Evolutionary conservation across 768 basidiomycete species (phyloP).

Genomic region (Kwoniella sp.): DNA sequence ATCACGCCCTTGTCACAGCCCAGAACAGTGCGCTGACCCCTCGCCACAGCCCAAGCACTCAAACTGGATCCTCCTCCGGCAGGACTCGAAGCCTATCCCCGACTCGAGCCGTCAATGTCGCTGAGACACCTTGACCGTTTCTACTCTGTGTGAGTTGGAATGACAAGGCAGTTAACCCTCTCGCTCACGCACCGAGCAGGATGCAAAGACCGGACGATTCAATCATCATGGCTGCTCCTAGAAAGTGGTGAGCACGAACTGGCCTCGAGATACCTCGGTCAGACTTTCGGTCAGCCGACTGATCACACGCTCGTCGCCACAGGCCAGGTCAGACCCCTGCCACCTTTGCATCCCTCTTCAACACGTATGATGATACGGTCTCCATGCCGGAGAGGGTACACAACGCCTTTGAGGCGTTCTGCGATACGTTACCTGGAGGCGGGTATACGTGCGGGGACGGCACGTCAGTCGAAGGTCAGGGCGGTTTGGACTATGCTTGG

Average conservation of each 20-base stretch:
- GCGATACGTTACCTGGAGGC: conserved; percentile 9
- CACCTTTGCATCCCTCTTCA: too few species aligned
- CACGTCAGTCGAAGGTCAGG: conserved; percentile 1
- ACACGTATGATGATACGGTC: too few species aligned
- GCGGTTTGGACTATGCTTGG: conserved; percentile 37
- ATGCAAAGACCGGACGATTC: conserved; percentile 26
- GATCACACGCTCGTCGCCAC: too few species aligned
- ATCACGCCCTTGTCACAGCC: not conserved
- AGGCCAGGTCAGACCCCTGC: too few species aligned
- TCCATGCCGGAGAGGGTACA: too few species aligned
- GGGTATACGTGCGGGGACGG: conserved; percentile 18
- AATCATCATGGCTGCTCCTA: conserved; percentile 24
- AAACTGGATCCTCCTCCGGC: conserved; percentile 23
- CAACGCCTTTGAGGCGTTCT: conserved; percentile 17
- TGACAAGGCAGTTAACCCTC: not conserved
- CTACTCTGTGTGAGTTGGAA: conserved; percentile 26
- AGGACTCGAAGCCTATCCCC: conserved; percentile 19
- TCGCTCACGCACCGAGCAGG: conserved; percentile 1
- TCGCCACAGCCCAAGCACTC: conserved; percentile 20
- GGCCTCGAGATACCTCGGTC: too few species aligned
- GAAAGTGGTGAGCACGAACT: conserved; percentile 21
- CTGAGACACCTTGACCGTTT: conserved; percentile 26
- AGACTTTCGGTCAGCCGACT: too few species aligned
- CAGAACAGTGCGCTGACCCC: not conserved
- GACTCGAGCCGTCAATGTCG: conserved; percentile 18